phyloP scores from a whole-genome alignment of 768 basidiomycete genomes.

The Dacryopinax primogenitus region DNA sequence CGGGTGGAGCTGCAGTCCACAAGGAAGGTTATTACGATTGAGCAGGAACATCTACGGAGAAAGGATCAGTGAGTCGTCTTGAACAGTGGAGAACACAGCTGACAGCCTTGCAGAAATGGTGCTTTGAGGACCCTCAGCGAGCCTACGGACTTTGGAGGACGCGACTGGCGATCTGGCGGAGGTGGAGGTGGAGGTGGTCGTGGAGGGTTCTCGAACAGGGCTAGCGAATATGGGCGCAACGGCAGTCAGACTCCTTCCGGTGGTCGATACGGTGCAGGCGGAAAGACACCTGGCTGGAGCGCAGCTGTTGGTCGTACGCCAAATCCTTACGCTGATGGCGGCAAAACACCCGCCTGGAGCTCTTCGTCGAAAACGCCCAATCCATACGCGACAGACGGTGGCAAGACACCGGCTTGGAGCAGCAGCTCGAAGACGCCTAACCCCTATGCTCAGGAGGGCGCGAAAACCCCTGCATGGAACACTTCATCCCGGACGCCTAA shows the following conservation, averaged over 20 bases:
- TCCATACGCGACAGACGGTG: slow-evolving; percentile 43
- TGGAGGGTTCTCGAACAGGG: slow-evolving; percentile 20
- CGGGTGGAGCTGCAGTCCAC: slow-evolving; percentile 84
- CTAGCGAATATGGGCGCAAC: slow-evolving; percentile 24
- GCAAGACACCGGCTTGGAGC: slow-evolving; percentile 58
- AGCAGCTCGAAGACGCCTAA: slow-evolving; percentile 55
- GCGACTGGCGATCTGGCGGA: slow-evolving; percentile 1
- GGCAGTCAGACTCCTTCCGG: not conserved
- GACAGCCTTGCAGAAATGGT: too few relatives aligned
- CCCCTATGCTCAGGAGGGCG: slow-evolving; percentile 43
- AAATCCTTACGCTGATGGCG: slow-evolving; percentile 27
- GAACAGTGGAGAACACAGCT: too few relatives aligned
- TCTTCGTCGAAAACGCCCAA: slow-evolving; percentile 27
- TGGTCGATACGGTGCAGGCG: slow-evolving; percentile 10
- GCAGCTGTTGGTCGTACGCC: slow-evolving; percentile 40
- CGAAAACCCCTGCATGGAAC: slow-evolving; percentile 47
- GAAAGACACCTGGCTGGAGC: slow-evolving; percentile 19
- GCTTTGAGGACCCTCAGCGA: slow-evolving; percentile 28
- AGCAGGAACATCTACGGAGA: slow-evolving; percentile 62
- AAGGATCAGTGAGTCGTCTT: slow-evolving; percentile 23
- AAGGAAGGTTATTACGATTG: slow-evolving; percentile 79
- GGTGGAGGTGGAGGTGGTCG: too few relatives aligned
- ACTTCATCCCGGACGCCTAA: slow-evolving; percentile 43
- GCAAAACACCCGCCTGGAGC: slow-evolving; percentile 19
- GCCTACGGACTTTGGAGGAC: slow-evolving; percentile 33